phyloP scores from a whole-genome alignment of 106 monocot species.

The Platanthera guangdongensis region DNA sequence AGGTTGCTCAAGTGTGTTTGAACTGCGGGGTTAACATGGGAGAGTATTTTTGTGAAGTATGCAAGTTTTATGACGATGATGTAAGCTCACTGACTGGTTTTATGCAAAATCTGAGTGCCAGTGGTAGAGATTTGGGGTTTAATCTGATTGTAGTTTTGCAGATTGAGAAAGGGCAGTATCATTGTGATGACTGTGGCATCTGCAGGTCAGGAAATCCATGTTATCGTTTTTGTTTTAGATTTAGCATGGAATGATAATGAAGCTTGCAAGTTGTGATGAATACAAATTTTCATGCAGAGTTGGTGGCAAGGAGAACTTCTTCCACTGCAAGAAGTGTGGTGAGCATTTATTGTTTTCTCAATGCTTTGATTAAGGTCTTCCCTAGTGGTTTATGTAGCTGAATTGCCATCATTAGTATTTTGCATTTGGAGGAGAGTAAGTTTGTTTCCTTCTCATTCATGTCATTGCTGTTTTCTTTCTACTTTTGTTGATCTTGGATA shows the following conservation, averaged over 20 bases:
- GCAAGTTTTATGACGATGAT: constrained; percentile 87
- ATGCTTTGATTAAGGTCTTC: neutral
- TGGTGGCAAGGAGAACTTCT: constrained; percentile 69
- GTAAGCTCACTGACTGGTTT: constrained; percentile 24
- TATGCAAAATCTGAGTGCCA: neutral
- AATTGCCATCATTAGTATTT: neutral
- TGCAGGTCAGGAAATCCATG: constrained; percentile 40
- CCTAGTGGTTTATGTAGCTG: neutral
- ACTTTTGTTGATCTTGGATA: neutral
- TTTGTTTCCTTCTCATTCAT: too few relatives aligned
- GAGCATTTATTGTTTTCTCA: neutral
- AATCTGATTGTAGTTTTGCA: constrained; percentile 13
- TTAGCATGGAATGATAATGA: neutral
- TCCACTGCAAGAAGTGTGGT: constrained; percentile 79
- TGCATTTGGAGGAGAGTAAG: neutral
- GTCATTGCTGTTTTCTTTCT: neutral
- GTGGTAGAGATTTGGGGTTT: neutral
- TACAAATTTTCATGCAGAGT: constrained; percentile 24
- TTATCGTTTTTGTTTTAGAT: neutral
- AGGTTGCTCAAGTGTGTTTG: constrained; percentile 52
- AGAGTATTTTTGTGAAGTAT: constrained; percentile 60
- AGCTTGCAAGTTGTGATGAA: neutral
- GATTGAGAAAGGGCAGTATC: constrained; percentile 55
- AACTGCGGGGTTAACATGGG: constrained; percentile 90
- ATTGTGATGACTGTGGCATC: constrained; percentile 78